Percentiles rank a stretch among this genome's conserved stretches.
Conservation (phyloP, 176 grass and related monocot genomes). For the Phoenix roebelenii region DNA sequence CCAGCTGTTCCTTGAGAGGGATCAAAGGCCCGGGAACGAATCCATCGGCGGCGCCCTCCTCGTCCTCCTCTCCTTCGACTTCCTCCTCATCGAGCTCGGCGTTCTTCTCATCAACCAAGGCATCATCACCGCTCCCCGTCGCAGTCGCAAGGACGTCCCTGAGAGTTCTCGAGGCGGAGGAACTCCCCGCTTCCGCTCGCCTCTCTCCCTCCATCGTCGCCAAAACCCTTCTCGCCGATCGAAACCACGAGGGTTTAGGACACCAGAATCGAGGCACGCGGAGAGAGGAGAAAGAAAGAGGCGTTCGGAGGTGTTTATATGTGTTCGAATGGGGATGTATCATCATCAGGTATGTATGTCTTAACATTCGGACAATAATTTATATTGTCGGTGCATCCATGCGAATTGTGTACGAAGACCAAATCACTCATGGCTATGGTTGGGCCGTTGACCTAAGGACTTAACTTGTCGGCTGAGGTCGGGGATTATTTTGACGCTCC, state of each 20-base stretch:
- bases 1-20: constrained; percentile 37
- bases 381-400: no score
- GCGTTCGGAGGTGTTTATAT: no score
- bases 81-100: constrained; percentile 10
- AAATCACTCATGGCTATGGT: no score
- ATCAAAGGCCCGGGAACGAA: constrained; percentile 38
- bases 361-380: no score
- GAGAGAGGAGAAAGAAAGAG: background rate
- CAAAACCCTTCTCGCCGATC: background rate
- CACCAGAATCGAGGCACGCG: no score
- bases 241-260: background rate
- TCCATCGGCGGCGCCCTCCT: constrained; percentile 12
- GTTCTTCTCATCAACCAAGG: background rate
- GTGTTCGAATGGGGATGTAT: no score
- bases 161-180: constrained; percentile 1
- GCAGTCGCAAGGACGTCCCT: background rate
- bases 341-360: no score
- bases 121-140: background rate
- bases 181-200: constrained; percentile 13
- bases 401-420: no score
- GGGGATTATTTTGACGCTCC: no score
- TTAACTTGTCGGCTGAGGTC: no score
- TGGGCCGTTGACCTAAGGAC: no score
- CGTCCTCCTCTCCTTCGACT: constrained; percentile 10
- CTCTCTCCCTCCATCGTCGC: background rate